phyloP scores from a whole-genome alignment of 2,329 filamentous ascomycete species.

The Xylariales sp. region DNA sequence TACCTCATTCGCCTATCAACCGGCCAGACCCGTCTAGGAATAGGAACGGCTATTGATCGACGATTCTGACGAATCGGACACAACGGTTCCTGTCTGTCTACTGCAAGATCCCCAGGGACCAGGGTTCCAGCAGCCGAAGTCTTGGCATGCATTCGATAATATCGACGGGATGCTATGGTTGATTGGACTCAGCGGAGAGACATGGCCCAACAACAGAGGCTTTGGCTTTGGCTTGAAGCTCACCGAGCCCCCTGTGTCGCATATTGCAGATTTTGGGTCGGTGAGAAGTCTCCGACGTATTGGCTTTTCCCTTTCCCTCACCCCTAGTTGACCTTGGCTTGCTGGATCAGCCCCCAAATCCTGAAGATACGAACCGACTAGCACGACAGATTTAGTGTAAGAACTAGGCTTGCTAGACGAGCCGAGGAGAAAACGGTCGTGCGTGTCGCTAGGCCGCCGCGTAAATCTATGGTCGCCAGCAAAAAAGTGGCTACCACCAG shows the following conservation, averaged over 20 bases:
- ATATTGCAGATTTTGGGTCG: too few relatives aligned
- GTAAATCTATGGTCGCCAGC: neutral
- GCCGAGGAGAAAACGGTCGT: neutral
- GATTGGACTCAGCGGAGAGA: neutral
- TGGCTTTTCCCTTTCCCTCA: too few relatives aligned
- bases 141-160: neutral
- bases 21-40: too few relatives aligned
- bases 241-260: too few relatives aligned
- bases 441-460: neutral
- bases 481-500: slow-evolving; percentile 6
- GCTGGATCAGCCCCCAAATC: too few relatives aligned
- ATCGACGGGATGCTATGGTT: neutral
- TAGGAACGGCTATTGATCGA: neutral
- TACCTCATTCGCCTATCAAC: too few relatives aligned
- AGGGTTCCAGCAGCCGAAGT: neutral
- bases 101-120: neutral
- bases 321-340: too few relatives aligned
- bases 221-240: too few relatives aligned
- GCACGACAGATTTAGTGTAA: neutral
- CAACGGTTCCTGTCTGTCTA: neutral
- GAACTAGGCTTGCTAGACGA: neutral
- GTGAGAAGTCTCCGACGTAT: too few relatives aligned
- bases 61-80: neutral
- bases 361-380: neutral
- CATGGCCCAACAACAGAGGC: too few relatives aligned